Base-by-base conservation (phyloP, 768 basidiomycete species). In the Podaxis sp. region DNA sequence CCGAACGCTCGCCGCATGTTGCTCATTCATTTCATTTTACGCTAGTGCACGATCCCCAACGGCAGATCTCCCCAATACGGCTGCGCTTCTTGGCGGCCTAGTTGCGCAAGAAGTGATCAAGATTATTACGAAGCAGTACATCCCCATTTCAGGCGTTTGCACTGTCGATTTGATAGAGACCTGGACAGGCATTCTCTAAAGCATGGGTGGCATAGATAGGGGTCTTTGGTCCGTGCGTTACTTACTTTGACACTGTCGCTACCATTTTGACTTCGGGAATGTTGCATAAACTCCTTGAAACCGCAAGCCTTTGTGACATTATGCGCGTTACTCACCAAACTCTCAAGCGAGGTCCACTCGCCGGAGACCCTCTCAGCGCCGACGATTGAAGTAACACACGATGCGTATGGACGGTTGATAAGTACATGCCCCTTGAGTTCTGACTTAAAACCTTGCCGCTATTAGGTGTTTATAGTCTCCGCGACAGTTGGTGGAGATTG, bases 91-190 rank as follows among this genome's bases (percentile, higher is more conserved):
- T 0, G 97, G 97, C 1, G 97, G 97, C 2, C 74, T 98, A 38
- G 89, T 98, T 19, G 94, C 96, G 25, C 97, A 99, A 68, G 97
- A 99, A 72, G 87, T 88, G 5, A 98, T 98, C 81, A 98, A 99
- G 82, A 82, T 98, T 76, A 89, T 96, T 69, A 99, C 96, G 61
- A 88, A 86, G 69, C 97, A 99, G 74, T 99, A 99, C 71, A 83
- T 96, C 13, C 96, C 97, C 7, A 83, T 96, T 65, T 85, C 89
- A 64, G 92, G 93, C 13, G 89, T 89, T 66, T 92, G 90, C 67
- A 81, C 93, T 24, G 78, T 96, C 53, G 95, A 98, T 75, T 81
- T 97, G 64, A 81, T 93, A 29, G 90, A 90, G 56, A 87, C 86
- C 19, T 89, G 85, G 87, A 91, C 91, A 4, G 89, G 88, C 12